A percentile compares a stretch with the other conserved stretches of the same genome.
phyloP scores from a whole-genome alignment of 495 filamentous ascomycete species.

The Lasiosphaeria miniovina region DNA sequence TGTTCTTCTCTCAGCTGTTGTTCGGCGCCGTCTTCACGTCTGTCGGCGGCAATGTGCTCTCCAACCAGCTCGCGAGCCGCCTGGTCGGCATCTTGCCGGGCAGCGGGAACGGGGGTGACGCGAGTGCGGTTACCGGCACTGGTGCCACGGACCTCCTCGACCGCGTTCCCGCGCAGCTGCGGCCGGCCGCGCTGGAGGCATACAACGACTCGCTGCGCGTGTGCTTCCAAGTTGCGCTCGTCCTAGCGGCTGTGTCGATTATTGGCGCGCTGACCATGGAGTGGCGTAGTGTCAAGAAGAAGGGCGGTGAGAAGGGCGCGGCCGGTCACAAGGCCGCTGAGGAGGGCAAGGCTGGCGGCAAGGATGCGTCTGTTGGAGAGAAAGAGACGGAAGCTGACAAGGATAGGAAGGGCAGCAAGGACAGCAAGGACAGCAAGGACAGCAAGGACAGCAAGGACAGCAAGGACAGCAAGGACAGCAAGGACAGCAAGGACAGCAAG shows the following conservation, averaged over 20 bases:
- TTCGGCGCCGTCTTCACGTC: conserved; percentile 61
- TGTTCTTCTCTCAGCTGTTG: conserved; percentile 60
- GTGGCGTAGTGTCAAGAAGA: conserved; percentile 2
- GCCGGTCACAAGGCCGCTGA: background rate
- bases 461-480: too few relatives aligned
- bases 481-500: too few relatives aligned
- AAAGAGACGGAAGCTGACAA: too few relatives aligned
- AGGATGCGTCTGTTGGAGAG: background rate
- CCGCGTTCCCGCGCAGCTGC: conserved; percentile 17
- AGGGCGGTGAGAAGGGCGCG: background rate
- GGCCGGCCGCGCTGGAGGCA: conserved; percentile 15
- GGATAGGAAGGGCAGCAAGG: too few relatives aligned
- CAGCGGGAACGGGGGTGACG: conserved; percentile 4
- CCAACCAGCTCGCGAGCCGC: conserved; percentile 48
- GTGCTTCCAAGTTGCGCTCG: background rate
- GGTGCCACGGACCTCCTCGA: conserved; percentile 47
- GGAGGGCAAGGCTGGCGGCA: background rate
- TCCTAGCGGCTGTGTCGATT: background rate
- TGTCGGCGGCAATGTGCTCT: conserved; percentile 59
- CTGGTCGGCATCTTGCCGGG: conserved; percentile 28
- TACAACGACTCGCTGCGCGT: conserved; percentile 44
- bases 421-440: too few relatives aligned
- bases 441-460: too few relatives aligned
- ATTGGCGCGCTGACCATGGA: background rate
- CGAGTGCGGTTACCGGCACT: conserved; percentile 18